A percentile compares a stretch with the other conserved stretches of the same genome.
These are phyloP conservation scores for Polytolypa hystricis DNA, from an alignment of 2,329 filamentous ascomycete genomes.

Conservation along the genomic window DNA sequence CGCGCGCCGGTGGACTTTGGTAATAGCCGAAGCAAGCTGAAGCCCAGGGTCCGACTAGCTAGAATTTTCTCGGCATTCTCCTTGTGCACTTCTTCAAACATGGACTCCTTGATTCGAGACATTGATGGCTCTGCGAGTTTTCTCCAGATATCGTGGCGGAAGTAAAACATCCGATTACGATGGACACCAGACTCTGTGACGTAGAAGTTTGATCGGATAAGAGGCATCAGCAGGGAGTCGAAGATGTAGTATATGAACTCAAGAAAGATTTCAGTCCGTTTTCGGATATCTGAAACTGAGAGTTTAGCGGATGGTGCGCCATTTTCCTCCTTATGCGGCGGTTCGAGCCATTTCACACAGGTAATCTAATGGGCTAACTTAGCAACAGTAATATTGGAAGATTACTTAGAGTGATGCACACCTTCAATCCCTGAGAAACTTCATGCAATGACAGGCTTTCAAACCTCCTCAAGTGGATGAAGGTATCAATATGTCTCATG, in stretches of 20 bases:
- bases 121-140: slow-evolving; percentile 64
- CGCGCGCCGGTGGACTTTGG: slow-evolving; percentile 69
- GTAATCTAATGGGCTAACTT: no score
- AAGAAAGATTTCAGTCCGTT: slow-evolving; percentile 65
- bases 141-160: slow-evolving; percentile 87
- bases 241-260: slow-evolving; percentile 90
- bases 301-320: slow-evolving; percentile 39
- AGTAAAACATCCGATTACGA: slow-evolving; percentile 77
- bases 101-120: slow-evolving; percentile 51
- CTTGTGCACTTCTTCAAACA: slow-evolving; percentile 67
- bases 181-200: slow-evolving; percentile 81
- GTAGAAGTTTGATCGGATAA: slow-evolving; percentile 81
- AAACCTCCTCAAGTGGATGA: slow-evolving; percentile 66
- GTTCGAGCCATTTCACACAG: slow-evolving; percentile 61
- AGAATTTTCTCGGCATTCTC: slow-evolving; percentile 48
- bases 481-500: slow-evolving; percentile 60
- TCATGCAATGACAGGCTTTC: slow-evolving; percentile 74
- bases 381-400: background rate
- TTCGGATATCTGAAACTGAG: slow-evolving; percentile 59
- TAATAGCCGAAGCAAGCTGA: slow-evolving; percentile 66
- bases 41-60: slow-evolving; percentile 55
- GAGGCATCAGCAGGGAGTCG: slow-evolving; percentile 79
- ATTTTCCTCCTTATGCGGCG: slow-evolving; percentile 32
- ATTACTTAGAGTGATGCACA: slow-evolving; percentile 20
- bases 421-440: slow-evolving; percentile 63